phyloP scores from a whole-genome alignment of 2,329 filamentous ascomycete species.

The Colletotrichum orbiculare region DNA sequence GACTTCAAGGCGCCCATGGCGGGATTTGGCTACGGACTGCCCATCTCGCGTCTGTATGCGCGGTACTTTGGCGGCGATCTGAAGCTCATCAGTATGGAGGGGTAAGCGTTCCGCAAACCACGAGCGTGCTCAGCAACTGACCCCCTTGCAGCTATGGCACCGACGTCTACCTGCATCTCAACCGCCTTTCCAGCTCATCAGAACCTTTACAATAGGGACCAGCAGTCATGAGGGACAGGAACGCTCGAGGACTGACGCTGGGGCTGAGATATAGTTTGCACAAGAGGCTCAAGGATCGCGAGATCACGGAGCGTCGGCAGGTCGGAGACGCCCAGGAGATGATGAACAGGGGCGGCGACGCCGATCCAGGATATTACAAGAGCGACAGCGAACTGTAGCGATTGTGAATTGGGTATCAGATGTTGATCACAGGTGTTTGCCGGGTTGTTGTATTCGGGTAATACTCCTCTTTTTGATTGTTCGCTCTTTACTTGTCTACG shows the following conservation, averaged over 20 bases:
- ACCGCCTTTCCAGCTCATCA: constrained; percentile 92
- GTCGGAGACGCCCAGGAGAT: constrained; percentile 88
- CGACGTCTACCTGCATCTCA: constrained; percentile 97
- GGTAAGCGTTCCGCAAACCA: constrained; percentile 66
- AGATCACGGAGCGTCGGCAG: constrained; percentile 88
- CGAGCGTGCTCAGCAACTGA: constrained; percentile 22
- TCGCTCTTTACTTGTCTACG: not conserved
- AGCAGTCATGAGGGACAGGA: constrained; percentile 85
- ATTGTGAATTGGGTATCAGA: not conserved
- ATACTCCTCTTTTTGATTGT: not conserved
- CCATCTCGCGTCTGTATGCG: constrained; percentile 93
- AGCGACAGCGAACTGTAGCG: constrained; percentile 50
- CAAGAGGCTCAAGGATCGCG: constrained; percentile 76
- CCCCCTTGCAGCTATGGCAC: constrained; percentile 83
- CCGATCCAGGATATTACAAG: constrained; percentile 38
- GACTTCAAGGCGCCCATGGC: constrained; percentile 99
- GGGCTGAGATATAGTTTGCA: constrained; percentile 68
- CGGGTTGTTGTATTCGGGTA: not conserved
- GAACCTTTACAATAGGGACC: constrained; percentile 95
- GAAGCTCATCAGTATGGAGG: constrained; percentile 99
- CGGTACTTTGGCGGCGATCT: constrained; percentile 97
- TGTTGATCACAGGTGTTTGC: constrained; percentile 14
- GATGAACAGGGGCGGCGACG: constrained; percentile 64
- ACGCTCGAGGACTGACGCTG: constrained; percentile 73
- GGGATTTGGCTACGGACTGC: constrained; percentile 96